Conservation (phyloP, 1,284 basidiomycete genomes). For the Vanrija sp. region DNA sequence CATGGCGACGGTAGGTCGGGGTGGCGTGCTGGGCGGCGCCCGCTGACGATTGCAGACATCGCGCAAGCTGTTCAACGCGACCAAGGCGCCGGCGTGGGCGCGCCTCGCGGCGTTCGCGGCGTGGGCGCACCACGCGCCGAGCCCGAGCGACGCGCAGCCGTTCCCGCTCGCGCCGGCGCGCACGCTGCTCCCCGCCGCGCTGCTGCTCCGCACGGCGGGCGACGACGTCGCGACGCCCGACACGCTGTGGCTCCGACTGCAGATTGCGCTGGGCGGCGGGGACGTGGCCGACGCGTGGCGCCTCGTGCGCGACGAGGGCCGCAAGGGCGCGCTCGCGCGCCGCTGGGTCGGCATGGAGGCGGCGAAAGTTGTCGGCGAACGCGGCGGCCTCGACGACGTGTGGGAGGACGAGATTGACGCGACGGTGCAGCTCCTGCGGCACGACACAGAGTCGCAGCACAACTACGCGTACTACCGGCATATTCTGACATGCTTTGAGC, state of each 20-base stretch:
- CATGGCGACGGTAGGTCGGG: constrained; percentile 22
- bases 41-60: constrained; percentile 5
- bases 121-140: constrained; percentile 1
- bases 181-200: constrained; percentile 24
- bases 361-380: constrained; percentile 15
- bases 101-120: constrained; percentile 33
- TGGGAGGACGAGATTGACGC: constrained; percentile 30
- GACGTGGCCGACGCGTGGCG: constrained; percentile 21
- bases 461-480: constrained; percentile 43
- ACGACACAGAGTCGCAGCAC: constrained; percentile 26
- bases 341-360: constrained; percentile 32
- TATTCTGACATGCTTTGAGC: constrained; percentile 10
- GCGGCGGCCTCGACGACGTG: constrained; percentile 11
- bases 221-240: constrained; percentile 22
- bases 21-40: neutral
- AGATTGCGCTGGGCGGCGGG: constrained; percentile 30
- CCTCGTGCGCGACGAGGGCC: constrained; percentile 18
- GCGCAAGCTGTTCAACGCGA: constrained; percentile 39
- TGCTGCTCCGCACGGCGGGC: constrained; percentile 25
- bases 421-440: constrained; percentile 14
- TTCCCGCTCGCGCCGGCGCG: constrained; percentile 16
- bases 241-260: constrained; percentile 37
- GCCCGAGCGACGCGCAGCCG: constrained; percentile 8
- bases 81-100: constrained; percentile 33
- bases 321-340: constrained; percentile 26